phyloP scores from a whole-genome alignment of 2,329 filamentous ascomycete species.

The Cordyceps fumosorosea region DNA sequence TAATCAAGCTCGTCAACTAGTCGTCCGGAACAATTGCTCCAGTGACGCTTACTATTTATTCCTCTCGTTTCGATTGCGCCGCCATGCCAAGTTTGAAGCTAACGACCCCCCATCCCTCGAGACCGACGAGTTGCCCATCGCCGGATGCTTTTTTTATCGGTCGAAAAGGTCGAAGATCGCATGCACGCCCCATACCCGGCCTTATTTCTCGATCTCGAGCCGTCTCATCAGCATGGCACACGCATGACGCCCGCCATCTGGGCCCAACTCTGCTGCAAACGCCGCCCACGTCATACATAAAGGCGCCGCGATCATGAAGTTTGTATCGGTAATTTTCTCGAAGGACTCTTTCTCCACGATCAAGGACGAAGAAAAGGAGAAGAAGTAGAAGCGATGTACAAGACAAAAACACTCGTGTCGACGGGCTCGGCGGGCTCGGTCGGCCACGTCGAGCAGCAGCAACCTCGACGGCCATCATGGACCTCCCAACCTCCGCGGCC shows the following conservation, averaged over 20 bases:
- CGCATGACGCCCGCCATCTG: neutral
- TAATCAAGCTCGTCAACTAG: too few relatives aligned
- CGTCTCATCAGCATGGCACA: neutral
- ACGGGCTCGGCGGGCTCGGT: neutral
- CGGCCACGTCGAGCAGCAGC: neutral
- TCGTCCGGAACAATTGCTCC: neutral
- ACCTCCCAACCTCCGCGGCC: conserved; percentile 18
- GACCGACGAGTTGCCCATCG: neutral
- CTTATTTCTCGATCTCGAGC: neutral
- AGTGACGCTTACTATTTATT: neutral
- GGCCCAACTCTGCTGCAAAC: too few relatives aligned
- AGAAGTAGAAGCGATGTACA: neutral
- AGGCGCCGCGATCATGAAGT: neutral
- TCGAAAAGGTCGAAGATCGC: neutral
- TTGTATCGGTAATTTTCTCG: neutral
- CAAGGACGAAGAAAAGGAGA: neutral
- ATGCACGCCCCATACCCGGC: neutral
- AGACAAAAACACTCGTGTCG: neutral
- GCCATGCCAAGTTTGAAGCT: neutral
- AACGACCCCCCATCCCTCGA: neutral
- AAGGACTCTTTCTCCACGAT: neutral
- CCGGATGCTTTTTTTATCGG: neutral
- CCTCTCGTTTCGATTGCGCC: too few relatives aligned
- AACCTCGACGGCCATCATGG: neutral
- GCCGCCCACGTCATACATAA: neutral